Evolutionary conservation across 2,329 filamentous ascomycete genomes (phyloP), one percentile per base, ranked within the genome.

Genomic region (Fusarium domesticum): DNA sequence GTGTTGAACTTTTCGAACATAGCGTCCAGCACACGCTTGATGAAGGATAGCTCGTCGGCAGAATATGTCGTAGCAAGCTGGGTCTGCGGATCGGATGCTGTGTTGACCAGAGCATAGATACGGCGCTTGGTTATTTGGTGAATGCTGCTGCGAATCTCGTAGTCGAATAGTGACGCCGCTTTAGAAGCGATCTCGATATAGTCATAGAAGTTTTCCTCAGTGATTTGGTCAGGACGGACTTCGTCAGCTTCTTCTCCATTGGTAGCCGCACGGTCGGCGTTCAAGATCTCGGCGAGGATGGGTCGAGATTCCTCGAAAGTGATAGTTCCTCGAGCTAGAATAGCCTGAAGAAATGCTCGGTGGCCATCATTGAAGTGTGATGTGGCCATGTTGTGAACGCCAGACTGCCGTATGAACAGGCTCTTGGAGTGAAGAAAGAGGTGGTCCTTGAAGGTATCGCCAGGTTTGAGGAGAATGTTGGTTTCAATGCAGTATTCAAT

Each of bases 1-100:
- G 84, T 89, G 62, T 97, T 97, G 70, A 89, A 83, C 16, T 81
- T 85, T 52, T 95, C 89, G 63, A 97, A 98, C 80, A 98, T 95
- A 57, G 80, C 83, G 64, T 96, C 91, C 1, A 98, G 78, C 3
- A 96, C 66, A 7, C 93, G 78, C 68, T 95, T 93, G 42, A 97
- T 80, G 64, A 89, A 98, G 1, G 87, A 82, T 23, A 97, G 87
- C 70, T 97, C 91, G 55, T 96, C 90, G 0, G 89, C 72, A 6
- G 76, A 79, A 62, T 87, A 87, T 0, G 80, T 82, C 0, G 93
- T 97, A 2, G 91, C 89, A 31, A 96, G 77, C 60, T 96, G 92
- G 0, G 89, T 95, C 47, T 92, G 73, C 0, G 85, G 74, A 66
- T 98, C 93, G 49, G 85, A 89, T 8, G 87, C 85, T 1, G 85